These are phyloP conservation scores for Acer saccharum DNA, from an alignment of 345 rosid genomes.

Conservation along the genomic window DNA sequence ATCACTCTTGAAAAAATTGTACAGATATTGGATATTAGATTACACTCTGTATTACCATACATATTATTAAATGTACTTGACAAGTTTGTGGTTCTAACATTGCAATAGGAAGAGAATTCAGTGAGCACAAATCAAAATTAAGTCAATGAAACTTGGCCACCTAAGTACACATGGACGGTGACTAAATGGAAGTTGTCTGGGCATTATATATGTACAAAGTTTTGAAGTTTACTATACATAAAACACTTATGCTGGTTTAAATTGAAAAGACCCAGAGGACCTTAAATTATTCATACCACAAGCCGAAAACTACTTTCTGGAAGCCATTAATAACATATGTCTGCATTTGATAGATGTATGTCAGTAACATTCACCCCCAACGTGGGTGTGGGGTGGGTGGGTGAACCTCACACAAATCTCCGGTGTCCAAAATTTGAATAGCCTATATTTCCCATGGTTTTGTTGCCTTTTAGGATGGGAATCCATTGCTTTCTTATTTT, in stretches of 20 bases:
- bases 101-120: slow-evolving; percentile 3
- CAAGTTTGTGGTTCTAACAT: background rate
- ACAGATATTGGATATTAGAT: background rate
- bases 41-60: background rate
- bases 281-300: background rate
- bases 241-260: background rate
- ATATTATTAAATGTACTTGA: background rate
- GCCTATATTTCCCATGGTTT: background rate
- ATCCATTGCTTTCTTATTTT: background rate
- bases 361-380: background rate
- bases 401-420: background rate
- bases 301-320: background rate
- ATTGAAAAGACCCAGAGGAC: background rate
- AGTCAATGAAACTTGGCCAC: background rate
- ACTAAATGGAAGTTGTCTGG: background rate
- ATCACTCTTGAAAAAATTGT: background rate
- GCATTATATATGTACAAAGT: background rate
- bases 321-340: background rate
- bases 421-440: background rate
- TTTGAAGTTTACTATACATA: background rate
- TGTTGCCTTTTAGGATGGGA: background rate
- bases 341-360: background rate
- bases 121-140: background rate
- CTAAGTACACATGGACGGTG: background rate
- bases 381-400: background rate